phyloP scores from a whole-genome alignment of 495 filamentous ascomycete species.

The Chaetomium cochliodes region DNA sequence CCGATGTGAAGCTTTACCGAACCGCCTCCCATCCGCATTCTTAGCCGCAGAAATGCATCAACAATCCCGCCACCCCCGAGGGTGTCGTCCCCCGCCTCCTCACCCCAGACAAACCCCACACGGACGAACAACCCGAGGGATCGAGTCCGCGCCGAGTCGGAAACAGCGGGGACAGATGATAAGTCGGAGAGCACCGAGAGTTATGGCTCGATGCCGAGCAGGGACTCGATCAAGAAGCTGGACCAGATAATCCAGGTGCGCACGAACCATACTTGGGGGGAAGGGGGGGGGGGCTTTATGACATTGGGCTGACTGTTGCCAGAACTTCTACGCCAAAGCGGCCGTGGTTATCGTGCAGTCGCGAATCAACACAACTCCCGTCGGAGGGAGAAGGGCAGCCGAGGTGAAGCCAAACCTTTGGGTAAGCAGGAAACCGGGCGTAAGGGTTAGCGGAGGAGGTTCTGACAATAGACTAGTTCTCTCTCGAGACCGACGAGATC shows the following conservation, averaged over 20 bases:
- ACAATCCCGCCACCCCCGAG: constrained; percentile 70
- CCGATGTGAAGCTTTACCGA: constrained; percentile 28
- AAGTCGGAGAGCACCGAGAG: constrained; percentile 45
- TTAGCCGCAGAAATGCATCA: constrained; percentile 67
- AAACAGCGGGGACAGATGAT: constrained; percentile 39
- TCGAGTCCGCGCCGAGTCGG: constrained; percentile 41
- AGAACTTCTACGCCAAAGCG: constrained; percentile 92
- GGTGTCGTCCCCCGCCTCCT: constrained; percentile 63
- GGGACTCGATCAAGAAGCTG: constrained; percentile 68
- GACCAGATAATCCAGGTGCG: constrained; percentile 89
- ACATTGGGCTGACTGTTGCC: constrained; percentile 28
- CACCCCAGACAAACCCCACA: constrained; percentile 63
- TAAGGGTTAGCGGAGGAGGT: background rate
- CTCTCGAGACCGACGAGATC: constrained; percentile 88
- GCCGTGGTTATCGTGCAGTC: constrained; percentile 81
- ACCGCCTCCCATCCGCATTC: constrained; percentile 13
- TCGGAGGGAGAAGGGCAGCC: constrained; percentile 53
- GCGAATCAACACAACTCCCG: constrained; percentile 65
- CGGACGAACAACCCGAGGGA: constrained; percentile 73
- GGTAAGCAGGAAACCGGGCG: constrained; percentile 60
- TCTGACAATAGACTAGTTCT: constrained; percentile 62
- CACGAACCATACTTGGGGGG: background rate
- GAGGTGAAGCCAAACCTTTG: constrained; percentile 78
- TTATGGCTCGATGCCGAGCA: constrained; percentile 47
- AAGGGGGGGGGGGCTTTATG: background rate